Percentiles rank a stretch among this genome's conserved stretches.
Conservation (phyloP, 352 stramenopile genomes). For the Phytophthora ohioensis region DNA sequence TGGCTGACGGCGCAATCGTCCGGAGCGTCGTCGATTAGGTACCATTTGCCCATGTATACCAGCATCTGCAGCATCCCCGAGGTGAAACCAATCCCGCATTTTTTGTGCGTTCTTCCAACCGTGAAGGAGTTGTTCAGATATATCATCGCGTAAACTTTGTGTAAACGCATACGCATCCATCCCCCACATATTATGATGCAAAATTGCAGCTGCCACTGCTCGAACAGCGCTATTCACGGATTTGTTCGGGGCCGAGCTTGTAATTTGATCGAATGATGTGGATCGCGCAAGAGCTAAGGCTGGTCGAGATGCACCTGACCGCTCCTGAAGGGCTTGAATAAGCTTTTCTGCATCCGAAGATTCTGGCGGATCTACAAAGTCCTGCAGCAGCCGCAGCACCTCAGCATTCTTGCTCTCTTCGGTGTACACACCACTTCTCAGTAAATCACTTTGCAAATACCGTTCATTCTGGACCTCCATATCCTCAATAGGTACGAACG, state of each 20-base stretch:
- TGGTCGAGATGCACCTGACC: constrained; percentile 32
- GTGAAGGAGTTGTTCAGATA: constrained; percentile 72
- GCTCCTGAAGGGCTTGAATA: constrained; percentile 49
- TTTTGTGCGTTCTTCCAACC: constrained; percentile 90
- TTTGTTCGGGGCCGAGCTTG: constrained; percentile 43
- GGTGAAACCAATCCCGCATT: constrained; percentile 88
- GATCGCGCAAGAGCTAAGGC: constrained; percentile 29
- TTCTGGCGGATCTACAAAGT: constrained; percentile 55
- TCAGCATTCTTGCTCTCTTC: constrained; percentile 64
- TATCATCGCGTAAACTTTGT: constrained; percentile 60
- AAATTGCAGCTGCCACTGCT: constrained; percentile 76
- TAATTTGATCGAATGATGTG: constrained; percentile 54
- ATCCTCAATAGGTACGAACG: constrained; percentile 59
- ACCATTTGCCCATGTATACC: constrained; percentile 47
- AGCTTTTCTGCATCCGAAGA: constrained; percentile 56
- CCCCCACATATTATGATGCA: constrained; percentile 90
- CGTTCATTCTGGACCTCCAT: constrained; percentile 58
- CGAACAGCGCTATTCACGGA: constrained; percentile 70
- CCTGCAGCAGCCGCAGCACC: constrained; percentile 66
- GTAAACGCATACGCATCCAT: constrained; percentile 83
- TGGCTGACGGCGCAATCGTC: constrained; percentile 65
- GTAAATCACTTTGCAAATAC: constrained; percentile 73
- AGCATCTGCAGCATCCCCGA: constrained; percentile 77
- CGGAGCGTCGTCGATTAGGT: constrained; percentile 41
- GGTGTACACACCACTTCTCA: constrained; percentile 63